Base-by-base conservation (phyloP, 2,329 filamentous ascomycete genomes). In the Onygenales sp. region DNA sequence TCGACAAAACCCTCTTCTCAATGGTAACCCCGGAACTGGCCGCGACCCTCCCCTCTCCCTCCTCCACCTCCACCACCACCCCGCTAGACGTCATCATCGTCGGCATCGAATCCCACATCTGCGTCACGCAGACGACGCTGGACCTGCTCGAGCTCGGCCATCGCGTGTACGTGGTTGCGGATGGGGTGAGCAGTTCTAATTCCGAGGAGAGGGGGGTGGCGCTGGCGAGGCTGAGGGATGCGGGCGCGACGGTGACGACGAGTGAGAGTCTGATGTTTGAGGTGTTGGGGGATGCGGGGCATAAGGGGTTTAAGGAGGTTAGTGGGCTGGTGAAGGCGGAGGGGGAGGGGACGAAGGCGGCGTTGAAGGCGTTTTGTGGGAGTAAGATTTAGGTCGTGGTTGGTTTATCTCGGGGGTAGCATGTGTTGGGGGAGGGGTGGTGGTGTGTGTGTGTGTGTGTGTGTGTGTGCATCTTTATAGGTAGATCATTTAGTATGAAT, bases 21-120 rank as follows among this genome's bases (percentile, higher is more conserved):
- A 97, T 97, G 91, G 79, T 83, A 67, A 82, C 86, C 2, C 86
- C 88, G 0, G 77, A 84, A 40, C 74, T 95, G 43, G 72, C 77
- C 31, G 61, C 71, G 4, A 61, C 65, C 6, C 55, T 67, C 1
- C 61, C 65, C 9, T 39, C 59, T 1, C 61, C 65, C 9, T 39
- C 59, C 42, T 44, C 17, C 17, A 17, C 17, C n/a, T n/a, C n/a
- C 42, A 43, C 60, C 3, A 17, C 2, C 17, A 51, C 64, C 3
- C 58, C 71, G 4, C 72, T 80, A 21, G 79, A 85, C 62, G 79
- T 89, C 51, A 85, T 88, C 52, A 82, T 97, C 57, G 85, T 95
- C 13, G 92, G 92, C 39, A 95, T 97, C 66, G 92, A 97, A 72
- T 82, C 83, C 42, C 92, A 97, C 72, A 93, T 97, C 67, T 97